Evolutionary conservation across 495 filamentous ascomycete species (phyloP), one percentile per base, ranked within the genome.

Genomic region (Echria macrotheca): DNA sequence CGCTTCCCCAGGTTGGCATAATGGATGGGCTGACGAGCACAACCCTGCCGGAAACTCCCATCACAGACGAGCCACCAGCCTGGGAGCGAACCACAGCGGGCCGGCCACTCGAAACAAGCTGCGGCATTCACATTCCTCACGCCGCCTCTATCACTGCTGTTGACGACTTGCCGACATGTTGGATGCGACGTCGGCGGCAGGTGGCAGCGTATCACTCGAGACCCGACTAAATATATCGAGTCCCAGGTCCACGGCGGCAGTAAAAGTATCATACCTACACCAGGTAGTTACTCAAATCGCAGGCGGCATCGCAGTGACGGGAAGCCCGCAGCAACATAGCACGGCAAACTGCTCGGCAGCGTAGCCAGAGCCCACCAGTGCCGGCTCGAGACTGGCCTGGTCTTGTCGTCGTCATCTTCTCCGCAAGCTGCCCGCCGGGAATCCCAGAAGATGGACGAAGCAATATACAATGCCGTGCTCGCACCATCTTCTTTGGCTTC

Each of bases 401-500:
- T 32, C 25, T 28, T 26, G 42, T 44, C 12, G 42, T 32, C 42
- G 26, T 44, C 25, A 26, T 28, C 21, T 9, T 23, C 15, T 26
- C 11, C 23, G 3, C 42, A 3, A 22, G 12, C 24, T 10, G 17
- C 4, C 15, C 38, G n/a, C n/a, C 15, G n/a, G 14, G 26, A 17
- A 3, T 15, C 8, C 26, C 21, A 42, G 21, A 42, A n/a, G 7
- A 26, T 22, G 3, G 5, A 40, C 17, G 2, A 42, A n/a, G 42
- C 25, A 15, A 32, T n/a, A 26, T 39, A 48, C 15, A 48, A 39
- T 48, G 33, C 46, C 31, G n/a, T 26, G 10, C 11, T 9, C 14
- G n/a, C n/a, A n/a, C 35, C 32, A 35, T 15, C n/a, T 26, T 48
- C 46, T 38, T 31, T 48, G 21, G 31, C 33, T 39, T 39, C 21